Conservation (phyloP, 352 stramenopile genomes). For the Albugo laibachii region DNA sequence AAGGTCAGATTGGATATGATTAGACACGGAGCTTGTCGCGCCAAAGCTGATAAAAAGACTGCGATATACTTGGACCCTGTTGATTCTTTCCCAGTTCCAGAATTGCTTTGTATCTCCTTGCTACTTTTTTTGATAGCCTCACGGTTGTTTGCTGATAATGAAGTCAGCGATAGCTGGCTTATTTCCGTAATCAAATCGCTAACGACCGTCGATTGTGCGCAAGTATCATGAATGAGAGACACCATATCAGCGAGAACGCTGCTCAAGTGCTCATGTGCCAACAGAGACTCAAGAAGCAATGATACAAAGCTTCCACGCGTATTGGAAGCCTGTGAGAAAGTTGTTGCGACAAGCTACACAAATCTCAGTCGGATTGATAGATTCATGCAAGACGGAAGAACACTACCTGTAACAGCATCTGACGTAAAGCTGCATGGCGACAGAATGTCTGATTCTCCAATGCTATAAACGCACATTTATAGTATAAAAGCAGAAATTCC, state of each 20-base stretch:
- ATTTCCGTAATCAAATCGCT: neutral
- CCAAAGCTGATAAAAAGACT: conserved; percentile 42
- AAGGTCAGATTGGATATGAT: conserved; percentile 64
- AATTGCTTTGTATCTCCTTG: conserved; percentile 12
- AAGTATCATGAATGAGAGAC: no score
- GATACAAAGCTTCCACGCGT: conserved; percentile 15
- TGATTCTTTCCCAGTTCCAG: conserved; percentile 32
- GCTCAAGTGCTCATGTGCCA: conserved; percentile 5
- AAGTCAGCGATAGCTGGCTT: neutral
- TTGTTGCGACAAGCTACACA: neutral
- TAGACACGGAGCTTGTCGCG: conserved; percentile 33
- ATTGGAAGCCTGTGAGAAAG: neutral
- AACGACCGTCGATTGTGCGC: neutral
- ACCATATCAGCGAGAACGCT: no score
- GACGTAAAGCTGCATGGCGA: conserved; percentile 33
- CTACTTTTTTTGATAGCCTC: conserved; percentile 54
- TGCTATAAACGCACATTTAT: conserved; percentile 39
- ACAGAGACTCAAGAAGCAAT: conserved; percentile 13
- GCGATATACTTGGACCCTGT: conserved; percentile 54
- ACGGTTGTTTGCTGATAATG: conserved; percentile 1
- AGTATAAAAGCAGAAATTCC: conserved; percentile 62
- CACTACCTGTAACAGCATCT: conserved; percentile 44
- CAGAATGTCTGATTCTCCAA: conserved; percentile 41
- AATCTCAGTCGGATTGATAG: neutral
- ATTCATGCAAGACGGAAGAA: neutral